phyloP scores from a whole-genome alignment of 768 basidiomycete genomes.

The Lentinula edodes region DNA sequence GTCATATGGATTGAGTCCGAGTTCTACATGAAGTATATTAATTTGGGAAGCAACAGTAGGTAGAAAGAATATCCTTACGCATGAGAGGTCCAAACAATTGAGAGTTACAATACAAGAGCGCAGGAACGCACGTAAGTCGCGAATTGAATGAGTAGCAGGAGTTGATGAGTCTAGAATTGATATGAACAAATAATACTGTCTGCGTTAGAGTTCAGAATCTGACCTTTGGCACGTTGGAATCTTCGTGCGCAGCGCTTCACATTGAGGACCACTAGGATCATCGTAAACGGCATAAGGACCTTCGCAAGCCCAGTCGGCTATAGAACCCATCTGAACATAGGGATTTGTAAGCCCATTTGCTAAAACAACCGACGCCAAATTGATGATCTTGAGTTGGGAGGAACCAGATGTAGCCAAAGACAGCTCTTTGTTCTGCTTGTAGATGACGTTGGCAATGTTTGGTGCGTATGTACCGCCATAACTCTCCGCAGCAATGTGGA shows the following conservation, averaged over 20 bases:
- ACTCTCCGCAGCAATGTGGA: slow-evolving; percentile 80
- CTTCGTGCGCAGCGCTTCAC: slow-evolving; percentile 55
- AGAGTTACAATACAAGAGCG: slow-evolving; percentile 72
- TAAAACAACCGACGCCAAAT: slow-evolving; percentile 78
- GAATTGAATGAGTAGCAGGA: slow-evolving; percentile 62
- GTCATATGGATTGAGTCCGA: slow-evolving; percentile 88
- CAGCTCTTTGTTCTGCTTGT: slow-evolving; percentile 68
- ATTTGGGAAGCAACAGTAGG: not conserved
- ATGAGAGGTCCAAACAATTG: slow-evolving; percentile 69
- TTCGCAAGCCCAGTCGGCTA: slow-evolving; percentile 81
- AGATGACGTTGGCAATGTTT: slow-evolving; percentile 78
- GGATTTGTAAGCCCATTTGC: slow-evolving; percentile 89
- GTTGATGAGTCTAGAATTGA: slow-evolving; percentile 41
- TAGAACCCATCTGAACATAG: slow-evolving; percentile 68
- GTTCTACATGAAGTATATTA: slow-evolving; percentile 31
- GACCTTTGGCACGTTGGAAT: slow-evolving; percentile 62
- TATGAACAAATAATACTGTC: not conserved
- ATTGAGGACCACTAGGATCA: slow-evolving; percentile 62
- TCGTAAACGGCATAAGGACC: slow-evolving; percentile 81
- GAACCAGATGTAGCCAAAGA: slow-evolving; percentile 27
- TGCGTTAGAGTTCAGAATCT: not conserved
- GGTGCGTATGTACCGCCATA: slow-evolving; percentile 80
- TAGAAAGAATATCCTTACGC: slow-evolving; percentile 36
- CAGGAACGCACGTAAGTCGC: slow-evolving; percentile 66
- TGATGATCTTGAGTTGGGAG: slow-evolving; percentile 60